These are phyloP conservation scores for Pelagomonas calceolata DNA, from an alignment of 108 stramenopile genomes.

Conservation along the genomic window DNA sequence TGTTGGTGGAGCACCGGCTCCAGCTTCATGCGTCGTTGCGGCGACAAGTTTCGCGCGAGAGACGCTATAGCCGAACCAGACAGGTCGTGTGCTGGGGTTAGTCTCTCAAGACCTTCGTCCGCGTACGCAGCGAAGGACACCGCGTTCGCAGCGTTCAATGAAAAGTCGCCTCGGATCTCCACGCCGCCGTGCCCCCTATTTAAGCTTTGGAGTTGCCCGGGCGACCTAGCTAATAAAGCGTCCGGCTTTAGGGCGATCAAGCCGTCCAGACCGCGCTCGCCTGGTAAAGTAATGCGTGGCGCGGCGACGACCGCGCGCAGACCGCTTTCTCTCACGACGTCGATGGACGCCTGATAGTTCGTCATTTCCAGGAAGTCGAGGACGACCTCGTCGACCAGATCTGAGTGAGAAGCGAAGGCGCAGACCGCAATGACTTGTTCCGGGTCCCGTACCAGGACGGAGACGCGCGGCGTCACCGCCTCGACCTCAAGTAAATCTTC, in stretches of 20 bases:
- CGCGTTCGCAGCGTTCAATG: constrained; percentile 56
- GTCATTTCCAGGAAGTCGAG: constrained; percentile 64
- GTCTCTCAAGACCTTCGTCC: constrained; percentile 25
- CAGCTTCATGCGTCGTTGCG: constrained; percentile 23
- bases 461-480: neutral
- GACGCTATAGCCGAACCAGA: constrained; percentile 46
- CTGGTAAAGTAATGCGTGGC: constrained; percentile 60
- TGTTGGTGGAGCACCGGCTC: constrained; percentile 59
- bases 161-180: constrained; percentile 56
- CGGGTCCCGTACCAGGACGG: neutral
- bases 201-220: constrained; percentile 50
- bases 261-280: constrained; percentile 52
- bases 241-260: constrained; percentile 46
- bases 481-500: neutral
- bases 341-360: constrained; percentile 46
- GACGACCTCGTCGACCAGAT: constrained; percentile 53
- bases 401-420: constrained; percentile 41
- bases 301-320: constrained; percentile 45
- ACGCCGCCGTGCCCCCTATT: constrained; percentile 28
- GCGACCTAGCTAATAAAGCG: constrained; percentile 49
- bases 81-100: constrained; percentile 57
- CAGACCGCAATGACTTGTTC: constrained; percentile 24
- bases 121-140: constrained; percentile 48
- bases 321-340: constrained; percentile 27
- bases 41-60: constrained; percentile 30